These are phyloP conservation scores for Leptographium radiaticola DNA, from an alignment of 2,329 filamentous ascomycete genomes.

Conservation along the genomic window DNA sequence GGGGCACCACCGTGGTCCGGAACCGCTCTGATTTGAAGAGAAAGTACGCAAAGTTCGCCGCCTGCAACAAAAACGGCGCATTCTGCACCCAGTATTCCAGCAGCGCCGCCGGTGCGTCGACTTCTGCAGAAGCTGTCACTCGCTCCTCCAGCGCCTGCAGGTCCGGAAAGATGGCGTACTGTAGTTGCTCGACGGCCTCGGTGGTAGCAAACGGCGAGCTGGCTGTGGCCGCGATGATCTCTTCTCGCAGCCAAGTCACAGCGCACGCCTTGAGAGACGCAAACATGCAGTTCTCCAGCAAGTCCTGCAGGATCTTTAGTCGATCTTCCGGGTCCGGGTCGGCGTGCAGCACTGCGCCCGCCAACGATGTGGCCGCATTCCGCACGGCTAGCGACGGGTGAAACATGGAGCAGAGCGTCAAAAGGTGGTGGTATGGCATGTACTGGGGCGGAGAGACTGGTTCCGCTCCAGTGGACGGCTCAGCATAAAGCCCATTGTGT, in stretches of 20 bases:
- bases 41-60: slow-evolving; percentile 47
- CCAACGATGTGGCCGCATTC: slow-evolving; percentile 40
- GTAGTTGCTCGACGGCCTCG: slow-evolving; percentile 44
- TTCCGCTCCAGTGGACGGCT: slow-evolving; percentile 16
- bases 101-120: slow-evolving; percentile 20
- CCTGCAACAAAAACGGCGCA: slow-evolving; percentile 42
- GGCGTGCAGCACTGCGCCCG: slow-evolving; percentile 41
- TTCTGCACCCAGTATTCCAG: slow-evolving; percentile 39
- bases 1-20: slow-evolving; percentile 34
- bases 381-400: slow-evolving; percentile 40
- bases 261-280: slow-evolving; percentile 49
- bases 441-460: slow-evolving; percentile 18
- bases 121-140: slow-evolving; percentile 11
- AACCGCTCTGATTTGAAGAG: slow-evolving; percentile 30
- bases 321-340: slow-evolving; percentile 46
- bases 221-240: slow-evolving; percentile 32
- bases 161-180: slow-evolving; percentile 48
- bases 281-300: slow-evolving; percentile 53
- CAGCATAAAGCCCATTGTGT: slow-evolving; percentile 23
- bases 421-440: slow-evolving; percentile 47
- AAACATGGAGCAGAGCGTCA: slow-evolving; percentile 44
- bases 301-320: slow-evolving; percentile 48
- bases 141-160: slow-evolving; percentile 32
- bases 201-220: slow-evolving; percentile 31
- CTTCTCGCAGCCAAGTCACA: slow-evolving; percentile 50